Evolutionary conservation across 2,329 filamentous ascomycete genomes (phyloP).

Genomic region (Neopestalotiopsis sp.): DNA sequence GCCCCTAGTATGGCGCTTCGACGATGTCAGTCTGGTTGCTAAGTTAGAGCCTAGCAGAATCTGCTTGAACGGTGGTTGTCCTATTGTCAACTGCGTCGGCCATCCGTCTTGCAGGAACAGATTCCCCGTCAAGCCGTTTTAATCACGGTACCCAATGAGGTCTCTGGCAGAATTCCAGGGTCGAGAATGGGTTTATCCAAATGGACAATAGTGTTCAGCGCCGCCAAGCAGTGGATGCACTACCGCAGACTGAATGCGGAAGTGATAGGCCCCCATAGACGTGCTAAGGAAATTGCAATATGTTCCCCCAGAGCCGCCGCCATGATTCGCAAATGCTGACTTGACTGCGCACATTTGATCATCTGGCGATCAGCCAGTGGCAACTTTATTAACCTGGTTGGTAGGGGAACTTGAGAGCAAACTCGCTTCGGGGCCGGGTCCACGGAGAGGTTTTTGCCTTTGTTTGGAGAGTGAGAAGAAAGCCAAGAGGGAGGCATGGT

Average conservation of each 20-base stretch:
- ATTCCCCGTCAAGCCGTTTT: slow-evolving; percentile 8
- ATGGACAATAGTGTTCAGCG: slow-evolving; percentile 13
- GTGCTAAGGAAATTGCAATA: slow-evolving; percentile 14
- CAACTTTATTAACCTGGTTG: not conserved
- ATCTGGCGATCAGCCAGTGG: not conserved
- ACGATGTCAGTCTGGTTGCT: not conserved
- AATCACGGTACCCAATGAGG: slow-evolving; percentile 6
- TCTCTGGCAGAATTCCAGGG: slow-evolving; percentile 8
- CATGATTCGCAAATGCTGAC: slow-evolving; percentile 7
- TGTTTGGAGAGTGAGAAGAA: not conserved
- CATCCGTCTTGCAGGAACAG: not conserved
- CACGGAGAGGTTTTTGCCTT: not conserved
- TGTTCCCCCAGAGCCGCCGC: not conserved
- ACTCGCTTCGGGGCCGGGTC: not conserved
- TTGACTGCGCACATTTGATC: slow-evolving; percentile 8
- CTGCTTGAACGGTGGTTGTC: not conserved
- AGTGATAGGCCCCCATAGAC: not conserved
- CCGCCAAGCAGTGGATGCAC: not conserved
- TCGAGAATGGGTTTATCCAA: slow-evolving; percentile 6
- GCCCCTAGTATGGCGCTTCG: not conserved
- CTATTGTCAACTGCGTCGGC: not conserved
- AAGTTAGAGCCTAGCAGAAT: not conserved
- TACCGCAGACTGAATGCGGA: not conserved
- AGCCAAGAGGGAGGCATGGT: too few species aligned
- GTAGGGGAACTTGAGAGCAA: not conserved